phyloP scores from a whole-genome alignment of 2,329 filamentous ascomycete genomes.

The Mycosphaerella arachidis region DNA sequence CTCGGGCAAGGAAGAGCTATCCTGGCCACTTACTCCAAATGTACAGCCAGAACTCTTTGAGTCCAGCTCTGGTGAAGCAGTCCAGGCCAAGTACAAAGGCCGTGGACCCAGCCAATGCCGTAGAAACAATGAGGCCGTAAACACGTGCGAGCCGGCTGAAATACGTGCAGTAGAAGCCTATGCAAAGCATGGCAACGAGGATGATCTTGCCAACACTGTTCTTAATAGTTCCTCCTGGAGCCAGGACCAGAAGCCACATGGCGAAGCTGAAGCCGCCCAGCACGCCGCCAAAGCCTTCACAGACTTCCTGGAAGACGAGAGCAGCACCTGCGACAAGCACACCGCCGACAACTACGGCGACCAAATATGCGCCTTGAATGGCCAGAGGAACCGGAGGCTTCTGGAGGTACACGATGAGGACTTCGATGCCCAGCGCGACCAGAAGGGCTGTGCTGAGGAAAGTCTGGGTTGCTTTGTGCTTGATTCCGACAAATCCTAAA shows the following conservation, averaged over 20 bases:
- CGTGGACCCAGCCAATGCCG: conserved; percentile 78
- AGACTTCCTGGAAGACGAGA: conserved; percentile 77
- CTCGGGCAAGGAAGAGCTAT: conserved; percentile 3
- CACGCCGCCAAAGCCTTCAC: conserved; percentile 79
- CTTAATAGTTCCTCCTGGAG: conserved; percentile 68
- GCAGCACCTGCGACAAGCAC: conserved; percentile 67
- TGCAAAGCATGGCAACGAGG: conserved; percentile 69
- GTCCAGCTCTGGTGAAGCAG: conserved; percentile 80
- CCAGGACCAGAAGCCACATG: conserved; percentile 86
- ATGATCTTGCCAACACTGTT: conserved; percentile 60
- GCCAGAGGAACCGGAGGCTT: conserved; percentile 67
- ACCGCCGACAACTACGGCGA: conserved; percentile 70
- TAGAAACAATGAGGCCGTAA: conserved; percentile 70
- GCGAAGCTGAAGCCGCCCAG: conserved; percentile 78
- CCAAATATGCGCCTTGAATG: conserved; percentile 81
- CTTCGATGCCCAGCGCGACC: conserved; percentile 65
- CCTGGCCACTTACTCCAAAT: conserved; percentile 61
- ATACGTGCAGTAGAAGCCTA: conserved; percentile 66
- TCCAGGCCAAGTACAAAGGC: conserved; percentile 78
- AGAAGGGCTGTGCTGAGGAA: conserved; percentile 76
- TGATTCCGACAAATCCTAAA: conserved; percentile 75
- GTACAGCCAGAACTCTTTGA: conserved; percentile 96
- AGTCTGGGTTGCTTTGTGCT: conserved; percentile 69
- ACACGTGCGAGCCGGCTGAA: conserved; percentile 73
- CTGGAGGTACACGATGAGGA: conserved; percentile 88